Evolutionary conservation across 1,284 basidiomycete species (phyloP).

Genomic region (Coniophora puteana): DNA sequence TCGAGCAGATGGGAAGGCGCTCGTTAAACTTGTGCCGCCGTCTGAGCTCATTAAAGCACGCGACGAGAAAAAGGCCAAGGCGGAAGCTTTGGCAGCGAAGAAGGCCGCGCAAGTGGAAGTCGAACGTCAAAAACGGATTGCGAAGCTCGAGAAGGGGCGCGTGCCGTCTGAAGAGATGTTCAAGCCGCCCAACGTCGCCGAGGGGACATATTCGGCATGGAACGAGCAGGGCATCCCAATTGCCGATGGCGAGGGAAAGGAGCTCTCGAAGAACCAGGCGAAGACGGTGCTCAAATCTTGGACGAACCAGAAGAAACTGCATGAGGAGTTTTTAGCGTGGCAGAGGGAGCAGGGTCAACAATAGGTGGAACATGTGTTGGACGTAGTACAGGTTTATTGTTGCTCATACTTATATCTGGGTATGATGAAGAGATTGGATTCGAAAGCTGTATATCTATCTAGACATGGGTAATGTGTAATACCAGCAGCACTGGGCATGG

Average conservation of each 20-base stretch:
- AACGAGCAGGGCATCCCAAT: constrained; percentile 84
- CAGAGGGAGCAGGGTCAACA: constrained; percentile 35
- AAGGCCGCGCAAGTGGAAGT: constrained; percentile 75
- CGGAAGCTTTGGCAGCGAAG: constrained; percentile 77
- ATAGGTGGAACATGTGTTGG: constrained; percentile 1
- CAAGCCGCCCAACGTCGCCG: constrained; percentile 73
- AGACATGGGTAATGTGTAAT: background rate
- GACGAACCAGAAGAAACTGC: constrained; percentile 73
- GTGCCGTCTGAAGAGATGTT: constrained; percentile 79
- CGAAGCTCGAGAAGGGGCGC: constrained; percentile 84
- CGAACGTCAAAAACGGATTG: constrained; percentile 75
- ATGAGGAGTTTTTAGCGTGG: constrained; percentile 73
- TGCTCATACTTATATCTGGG: no score
- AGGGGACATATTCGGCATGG: constrained; percentile 75
- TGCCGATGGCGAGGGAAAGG: constrained; percentile 80
- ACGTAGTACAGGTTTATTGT: constrained; percentile 6
- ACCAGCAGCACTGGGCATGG: background rate
- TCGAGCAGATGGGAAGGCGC: constrained; percentile 79
- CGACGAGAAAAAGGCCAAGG: constrained; percentile 83
- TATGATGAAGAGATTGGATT: no score
- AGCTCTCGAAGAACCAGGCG: constrained; percentile 76
- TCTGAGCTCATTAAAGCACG: constrained; percentile 79
- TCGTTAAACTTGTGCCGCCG: constrained; percentile 91
- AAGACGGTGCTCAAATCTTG: constrained; percentile 86
- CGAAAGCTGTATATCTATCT: no score